Percentiles rank a stretch among this genome's conserved stretches.
Conservation (phyloP, 306 rosid species). For the Albizia julibrissin region DNA sequence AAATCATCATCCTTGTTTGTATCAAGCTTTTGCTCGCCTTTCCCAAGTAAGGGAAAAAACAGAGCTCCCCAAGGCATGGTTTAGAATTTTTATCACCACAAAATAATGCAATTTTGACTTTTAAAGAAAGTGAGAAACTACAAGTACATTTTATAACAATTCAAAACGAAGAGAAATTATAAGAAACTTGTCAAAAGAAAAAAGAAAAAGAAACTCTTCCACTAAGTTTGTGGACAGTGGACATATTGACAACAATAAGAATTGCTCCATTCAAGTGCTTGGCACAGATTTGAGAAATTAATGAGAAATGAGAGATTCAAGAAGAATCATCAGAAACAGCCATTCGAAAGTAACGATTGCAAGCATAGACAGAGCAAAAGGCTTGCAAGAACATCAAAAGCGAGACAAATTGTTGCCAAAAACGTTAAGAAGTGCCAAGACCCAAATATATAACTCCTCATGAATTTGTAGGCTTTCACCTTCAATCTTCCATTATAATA, state of each 20-base stretch:
- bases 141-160: background rate
- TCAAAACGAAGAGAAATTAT: background rate
- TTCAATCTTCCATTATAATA: conserved; percentile 48
- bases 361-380: conserved; percentile 27
- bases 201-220: background rate
- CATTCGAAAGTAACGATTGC: background rate
- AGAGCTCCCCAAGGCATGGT: background rate
- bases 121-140: background rate
- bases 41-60: too few species aligned
- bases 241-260: background rate
- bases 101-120: background rate
- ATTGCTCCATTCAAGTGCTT: background rate
- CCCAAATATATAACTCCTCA: conserved; percentile 44
- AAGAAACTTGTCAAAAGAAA: background rate
- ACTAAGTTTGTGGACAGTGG: background rate
- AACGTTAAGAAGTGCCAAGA: conserved; percentile 56
- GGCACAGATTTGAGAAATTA: background rate
- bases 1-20: too few species aligned
- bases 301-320: background rate
- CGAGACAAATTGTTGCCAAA: conserved; percentile 45
- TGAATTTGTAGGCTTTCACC: conserved; percentile 41
- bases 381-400: conserved; percentile 31
- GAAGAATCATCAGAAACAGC: background rate
- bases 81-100: background rate
- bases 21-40: too few species aligned